Percentiles rank a stretch among this genome's conserved stretches.
These are phyloP conservation scores for Candida silvicultrix DNA, from an alignment of 805 yeast species.

Conservation along the genomic window DNA sequence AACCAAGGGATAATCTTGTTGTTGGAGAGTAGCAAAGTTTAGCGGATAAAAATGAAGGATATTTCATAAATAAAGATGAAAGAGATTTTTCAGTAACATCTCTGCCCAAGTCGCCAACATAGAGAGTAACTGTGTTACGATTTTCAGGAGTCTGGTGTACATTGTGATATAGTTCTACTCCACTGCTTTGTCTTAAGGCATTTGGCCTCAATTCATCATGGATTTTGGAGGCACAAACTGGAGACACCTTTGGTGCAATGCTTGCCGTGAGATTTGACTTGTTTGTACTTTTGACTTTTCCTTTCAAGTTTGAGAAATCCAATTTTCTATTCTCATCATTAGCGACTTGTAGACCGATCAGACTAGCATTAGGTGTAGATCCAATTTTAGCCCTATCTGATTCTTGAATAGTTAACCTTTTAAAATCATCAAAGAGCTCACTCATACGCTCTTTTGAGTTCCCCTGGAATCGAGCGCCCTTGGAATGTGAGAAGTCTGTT, in stretches of 20 bases:
- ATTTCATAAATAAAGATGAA: slow-evolving; percentile 34
- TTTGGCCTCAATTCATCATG: not conserved
- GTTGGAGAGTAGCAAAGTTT: slow-evolving; percentile 53
- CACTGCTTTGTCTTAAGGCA: too few species aligned
- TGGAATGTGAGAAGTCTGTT: too few species aligned
- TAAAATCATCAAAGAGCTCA: slow-evolving; percentile 22
- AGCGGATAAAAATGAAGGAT: slow-evolving; percentile 44
- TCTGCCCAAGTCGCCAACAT: slow-evolving; percentile 57
- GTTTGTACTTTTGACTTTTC: too few species aligned
- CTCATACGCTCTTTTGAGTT: slow-evolving; percentile 19
- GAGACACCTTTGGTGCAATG: not conserved
- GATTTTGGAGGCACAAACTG: too few species aligned
- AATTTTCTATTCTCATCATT: slow-evolving; percentile 1
- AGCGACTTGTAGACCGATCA: slow-evolving; percentile 7
- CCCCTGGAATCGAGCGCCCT: not conserved
- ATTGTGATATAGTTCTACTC: too few species aligned
- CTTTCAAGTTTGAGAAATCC: too few species aligned
- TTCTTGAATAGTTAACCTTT: slow-evolving; percentile 8
- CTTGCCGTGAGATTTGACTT: not conserved
- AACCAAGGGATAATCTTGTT: slow-evolving; percentile 55
- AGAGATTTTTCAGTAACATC: slow-evolving; percentile 44
- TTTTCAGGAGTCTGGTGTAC: not conserved
- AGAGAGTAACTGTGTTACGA: slow-evolving; percentile 30
- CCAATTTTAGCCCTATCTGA: not conserved
- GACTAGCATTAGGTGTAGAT: slow-evolving; percentile 11